phyloP scores from a whole-genome alignment of 192 early-diverging fungal genomes.

The Coemansia sp. region DNA sequence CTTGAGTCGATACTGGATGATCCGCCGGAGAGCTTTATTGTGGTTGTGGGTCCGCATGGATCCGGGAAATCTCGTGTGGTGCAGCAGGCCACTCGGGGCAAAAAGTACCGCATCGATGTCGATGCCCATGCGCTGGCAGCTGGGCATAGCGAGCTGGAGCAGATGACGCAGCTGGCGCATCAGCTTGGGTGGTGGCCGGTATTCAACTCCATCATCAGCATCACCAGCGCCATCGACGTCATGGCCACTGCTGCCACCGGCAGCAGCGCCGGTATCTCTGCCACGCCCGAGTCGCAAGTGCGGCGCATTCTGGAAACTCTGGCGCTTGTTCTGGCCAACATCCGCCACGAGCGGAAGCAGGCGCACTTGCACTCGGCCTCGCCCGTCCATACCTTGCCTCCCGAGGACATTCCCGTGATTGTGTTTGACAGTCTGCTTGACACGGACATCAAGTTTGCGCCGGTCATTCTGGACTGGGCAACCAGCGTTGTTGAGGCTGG shows the following conservation, averaged over 20 bases:
- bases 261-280: conserved; percentile 78
- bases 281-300: conserved; percentile 79
- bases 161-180: conserved; percentile 72
- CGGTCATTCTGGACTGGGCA: conserved; percentile 79
- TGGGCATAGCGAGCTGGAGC: conserved; percentile 66
- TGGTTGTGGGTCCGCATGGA: conserved; percentile 83
- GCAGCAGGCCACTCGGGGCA: conserved; percentile 62
- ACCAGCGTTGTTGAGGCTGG: conserved; percentile 75
- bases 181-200: conserved; percentile 92
- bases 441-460: conserved; percentile 63
- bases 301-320: conserved; percentile 80
- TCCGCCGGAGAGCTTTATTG: conserved; percentile 73
- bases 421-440: conserved; percentile 85
- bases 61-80: conserved; percentile 78
- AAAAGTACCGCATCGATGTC: conserved; percentile 74
- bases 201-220: conserved; percentile 73
- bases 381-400: conserved; percentile 22
- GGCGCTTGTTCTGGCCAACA: conserved; percentile 68
- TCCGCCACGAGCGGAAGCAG: conserved; percentile 31
- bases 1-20: conserved; percentile 53
- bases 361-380: conserved; percentile 2
- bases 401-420: conserved; percentile 76
- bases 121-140: conserved; percentile 75
- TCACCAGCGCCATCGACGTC: conserved; percentile 76
- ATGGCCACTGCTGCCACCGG: conserved; percentile 86